Percentiles rank a stretch among this genome's conserved stretches.
Conservation (phyloP, 129 eudicot species). For the carrot (Daucus carota) region DH1_v3.0 NC_030385.2:14783501-14784000, state of each 20-base stretch:
- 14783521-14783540: not conserved
- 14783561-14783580: not conserved
- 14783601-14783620: not conserved
- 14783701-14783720: conserved; percentile 44
- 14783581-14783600: not conserved
- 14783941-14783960: not conserved
- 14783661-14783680: conserved; percentile 8
- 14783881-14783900: not conserved
- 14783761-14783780: conserved; percentile 77
- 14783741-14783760: conserved; percentile 90
- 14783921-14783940: not conserved
- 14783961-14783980: not conserved
- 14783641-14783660: not conserved
- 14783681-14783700: conserved; percentile 99
- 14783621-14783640: not conserved
- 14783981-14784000: not conserved
- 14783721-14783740: conserved; percentile 64
- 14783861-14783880: not conserved
- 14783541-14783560: not conserved
- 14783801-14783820: conserved; percentile 92
- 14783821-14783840: conserved; percentile 61
- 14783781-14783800: conserved; percentile 99
- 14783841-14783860: not conserved
- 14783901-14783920: not conserved
- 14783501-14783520: not conserved